Evolutionary conservation across 2,329 filamentous ascomycete genomes (phyloP).

Genomic region (Aspergillus proliferans): DNA sequence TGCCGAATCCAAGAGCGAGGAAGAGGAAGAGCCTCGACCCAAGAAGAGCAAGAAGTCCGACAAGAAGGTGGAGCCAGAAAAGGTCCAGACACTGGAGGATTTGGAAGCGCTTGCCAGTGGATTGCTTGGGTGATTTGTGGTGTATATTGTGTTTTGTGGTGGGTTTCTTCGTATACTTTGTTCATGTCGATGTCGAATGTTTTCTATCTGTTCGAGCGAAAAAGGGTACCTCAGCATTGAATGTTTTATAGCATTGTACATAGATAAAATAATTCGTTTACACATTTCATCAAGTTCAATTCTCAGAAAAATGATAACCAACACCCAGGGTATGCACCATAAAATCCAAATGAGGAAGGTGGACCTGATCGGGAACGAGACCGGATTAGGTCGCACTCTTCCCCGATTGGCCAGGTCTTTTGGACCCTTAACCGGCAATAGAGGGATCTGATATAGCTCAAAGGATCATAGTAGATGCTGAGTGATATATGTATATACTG

Average conservation of each 20-base stretch:
- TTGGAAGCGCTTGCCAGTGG: constrained; percentile 43
- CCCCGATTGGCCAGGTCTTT: neutral
- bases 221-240: neutral
- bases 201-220: constrained; percentile 13
- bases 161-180: neutral
- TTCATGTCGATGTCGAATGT: constrained; percentile 9
- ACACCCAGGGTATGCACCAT: no score
- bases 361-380: neutral
- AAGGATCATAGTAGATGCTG: no score
- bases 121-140: constrained; percentile 28
- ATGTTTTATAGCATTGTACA: neutral
- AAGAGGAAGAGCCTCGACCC: constrained; percentile 19
- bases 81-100: constrained; percentile 42
- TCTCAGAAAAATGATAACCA: no score
- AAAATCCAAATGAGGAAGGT: neutral
- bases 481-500: no score
- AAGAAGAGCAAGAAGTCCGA: constrained; percentile 22
- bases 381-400: neutral
- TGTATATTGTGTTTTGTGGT: constrained; percentile 3
- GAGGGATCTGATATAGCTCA: no score
- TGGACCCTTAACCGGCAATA: no score
- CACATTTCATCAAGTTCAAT: neutral
- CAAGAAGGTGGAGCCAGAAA: constrained; percentile 17
- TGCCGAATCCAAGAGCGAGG: constrained; percentile 21
- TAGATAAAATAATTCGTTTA: neutral